Evolutionary conservation across 2,329 filamentous ascomycete species (phyloP), one percentile per base, ranked within the genome.

Genomic region (Berkeleyomyces basicola): DNA sequence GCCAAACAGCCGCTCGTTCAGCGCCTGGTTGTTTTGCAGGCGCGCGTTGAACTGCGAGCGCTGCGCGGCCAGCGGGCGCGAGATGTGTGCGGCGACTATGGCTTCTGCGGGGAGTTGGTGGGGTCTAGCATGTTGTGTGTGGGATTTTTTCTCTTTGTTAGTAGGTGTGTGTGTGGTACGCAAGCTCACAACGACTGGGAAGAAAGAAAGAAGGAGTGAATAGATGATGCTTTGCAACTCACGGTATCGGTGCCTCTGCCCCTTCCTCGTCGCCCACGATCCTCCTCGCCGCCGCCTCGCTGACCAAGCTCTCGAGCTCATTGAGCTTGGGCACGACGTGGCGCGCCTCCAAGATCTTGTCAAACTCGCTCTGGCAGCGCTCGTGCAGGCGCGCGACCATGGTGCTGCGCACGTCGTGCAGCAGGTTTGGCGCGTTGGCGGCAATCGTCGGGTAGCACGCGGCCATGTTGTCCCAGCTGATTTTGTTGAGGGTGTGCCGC

Each of bases 391-490:
- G 75, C 11, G 77, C 77, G 9, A 82, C 77, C 79, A 85, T 82
- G 69, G 81, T 79, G 61, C 71, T 70, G 73, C 84, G 82, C 47
- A 84, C 77, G 66, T 77, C 76, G 66, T 73, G 74, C 67, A 85
- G 73, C 44, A 79, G 75, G 6, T 71, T 73, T 33, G 79, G 79
- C 23, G 80, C 77, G 65, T 75, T 72, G 46, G 71, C 69, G 16
- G 80, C 77, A n/a, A 84, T 74, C 23, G 79, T 82, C 51, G 83
- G 82, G 70, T 83, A 86, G 72, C 83, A 86, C 1, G 78, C 74
- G 1, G 78, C 78, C 67, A 85, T 79, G 70, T 81, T 82, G 58
- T 78, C 75, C 73, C 77, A 82, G 66, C 73, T 76, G 62, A 85
- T 74, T 68, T 80, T 78, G 67, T 71, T 73, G 40, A 85, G 75